These are phyloP conservation scores for Lactifluus pinguis DNA, from an alignment of 768 basidiomycete genomes.

Conservation along the genomic window DNA sequence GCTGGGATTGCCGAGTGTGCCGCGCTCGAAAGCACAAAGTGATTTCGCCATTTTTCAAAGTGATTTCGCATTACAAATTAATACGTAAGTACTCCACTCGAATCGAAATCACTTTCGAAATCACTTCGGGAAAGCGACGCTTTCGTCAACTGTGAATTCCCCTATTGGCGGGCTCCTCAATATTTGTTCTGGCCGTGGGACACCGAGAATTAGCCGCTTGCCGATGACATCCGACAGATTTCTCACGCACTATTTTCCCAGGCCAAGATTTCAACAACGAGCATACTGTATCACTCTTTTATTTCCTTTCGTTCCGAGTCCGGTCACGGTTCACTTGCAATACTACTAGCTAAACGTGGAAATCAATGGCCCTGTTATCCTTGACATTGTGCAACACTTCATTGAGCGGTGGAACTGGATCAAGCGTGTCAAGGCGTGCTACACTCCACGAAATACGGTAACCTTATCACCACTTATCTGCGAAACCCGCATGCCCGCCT, in stretches of 20 bases:
- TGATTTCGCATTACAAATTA: too few species aligned
- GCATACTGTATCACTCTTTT: too few species aligned
- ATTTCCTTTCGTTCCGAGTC: too few species aligned
- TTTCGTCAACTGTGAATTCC: too few species aligned
- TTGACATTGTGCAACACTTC: slow-evolving; percentile 92
- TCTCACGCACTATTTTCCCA: slow-evolving; percentile 77
- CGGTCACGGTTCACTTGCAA: slow-evolving; percentile 57
- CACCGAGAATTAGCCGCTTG: slow-evolving; percentile 79
- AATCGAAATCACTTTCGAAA: too few species aligned
- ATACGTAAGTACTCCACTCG: too few species aligned
- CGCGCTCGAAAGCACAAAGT: too few species aligned
- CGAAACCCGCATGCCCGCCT: too few species aligned
- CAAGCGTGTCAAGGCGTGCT: slow-evolving; percentile 64
- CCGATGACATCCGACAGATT: slow-evolving; percentile 88
- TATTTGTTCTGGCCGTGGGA: slow-evolving; percentile 96
- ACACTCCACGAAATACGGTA: background rate
- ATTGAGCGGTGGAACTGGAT: slow-evolving; percentile 88
- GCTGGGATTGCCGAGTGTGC: too few species aligned
- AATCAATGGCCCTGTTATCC: slow-evolving; percentile 65
- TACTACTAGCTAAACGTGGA: slow-evolving; percentile 68
- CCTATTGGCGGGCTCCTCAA: slow-evolving; percentile 96
- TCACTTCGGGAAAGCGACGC: too few species aligned
- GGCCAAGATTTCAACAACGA: slow-evolving; percentile 85
- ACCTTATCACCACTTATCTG: too few species aligned
- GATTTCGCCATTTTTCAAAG: too few species aligned